These are phyloP conservation scores for Solanum sitiens DNA, from an alignment of 257 asterid species.

Conservation along the genomic window DNA sequence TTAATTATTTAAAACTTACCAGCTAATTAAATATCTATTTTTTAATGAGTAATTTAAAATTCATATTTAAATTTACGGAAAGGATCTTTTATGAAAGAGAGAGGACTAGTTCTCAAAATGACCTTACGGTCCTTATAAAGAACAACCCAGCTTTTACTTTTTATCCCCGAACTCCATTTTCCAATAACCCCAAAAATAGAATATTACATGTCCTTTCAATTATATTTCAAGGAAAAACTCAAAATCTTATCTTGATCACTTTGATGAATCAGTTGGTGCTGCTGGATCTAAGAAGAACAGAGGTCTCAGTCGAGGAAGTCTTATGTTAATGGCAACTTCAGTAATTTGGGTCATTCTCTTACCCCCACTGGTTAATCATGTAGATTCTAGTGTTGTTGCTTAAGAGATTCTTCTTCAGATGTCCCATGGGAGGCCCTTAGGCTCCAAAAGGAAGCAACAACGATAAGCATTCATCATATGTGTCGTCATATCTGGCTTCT, in stretches of 20 bases:
- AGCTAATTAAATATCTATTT: too few species aligned
- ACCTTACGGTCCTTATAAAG: too few species aligned
- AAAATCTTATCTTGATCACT: constrained; percentile 3
- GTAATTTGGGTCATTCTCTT: constrained; percentile 39
- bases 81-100: too few species aligned
- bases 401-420: constrained; percentile 15
- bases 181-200: constrained; percentile 4
- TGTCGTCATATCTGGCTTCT: background rate
- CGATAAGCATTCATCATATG: background rate
- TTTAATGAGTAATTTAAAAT: too few species aligned
- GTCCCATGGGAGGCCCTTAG: constrained; percentile 31
- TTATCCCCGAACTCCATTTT: too few species aligned
- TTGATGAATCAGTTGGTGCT: too few species aligned
- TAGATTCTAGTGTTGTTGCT: constrained; percentile 14
- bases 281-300: constrained; percentile 24
- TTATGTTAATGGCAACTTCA: constrained; percentile 8
- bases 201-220: constrained; percentile 18
- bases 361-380: constrained; percentile 16
- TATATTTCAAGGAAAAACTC: background rate
- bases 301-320: constrained; percentile 50
- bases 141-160: too few species aligned
- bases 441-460: constrained; percentile 20
- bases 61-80: too few species aligned
- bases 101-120: too few species aligned
- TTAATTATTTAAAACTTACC: too few species aligned